phyloP scores from a whole-genome alignment of 805 yeast species.

The Saturnispora galanensis region DNA sequence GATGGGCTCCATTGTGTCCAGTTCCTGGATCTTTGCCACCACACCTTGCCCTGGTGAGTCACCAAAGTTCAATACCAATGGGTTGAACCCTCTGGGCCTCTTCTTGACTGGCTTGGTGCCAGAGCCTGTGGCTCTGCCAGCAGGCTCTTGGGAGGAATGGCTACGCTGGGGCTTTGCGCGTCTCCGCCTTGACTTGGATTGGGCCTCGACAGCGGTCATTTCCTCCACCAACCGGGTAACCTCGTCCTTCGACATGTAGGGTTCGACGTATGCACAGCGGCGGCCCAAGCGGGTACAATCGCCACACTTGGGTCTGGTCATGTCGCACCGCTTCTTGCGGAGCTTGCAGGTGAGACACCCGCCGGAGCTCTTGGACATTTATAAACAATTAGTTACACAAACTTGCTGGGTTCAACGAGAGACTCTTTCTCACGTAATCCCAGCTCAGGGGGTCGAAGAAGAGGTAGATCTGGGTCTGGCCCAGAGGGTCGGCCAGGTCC shows the following conservation, averaged over 20 bases:
- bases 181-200: slow-evolving; percentile 34
- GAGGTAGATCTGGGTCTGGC: slow-evolving; percentile 87
- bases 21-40: too few species aligned
- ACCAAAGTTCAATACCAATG: too few species aligned
- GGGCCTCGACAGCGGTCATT: slow-evolving; percentile 32
- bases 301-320: slow-evolving; percentile 38
- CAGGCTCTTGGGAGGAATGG: slow-evolving; percentile 1
- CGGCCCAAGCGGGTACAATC: slow-evolving; percentile 39
- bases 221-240: slow-evolving; percentile 27
- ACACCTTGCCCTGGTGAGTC: too few species aligned
- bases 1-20: not conserved
- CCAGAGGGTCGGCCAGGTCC: slow-evolving; percentile 70
- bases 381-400: slow-evolving; percentile 10
- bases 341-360: slow-evolving; percentile 65
- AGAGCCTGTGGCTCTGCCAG: not conserved
- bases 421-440: slow-evolving; percentile 79
- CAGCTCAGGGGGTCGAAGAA: slow-evolving; percentile 94
- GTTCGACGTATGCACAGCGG: slow-evolving; percentile 39
- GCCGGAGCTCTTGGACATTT: slow-evolving; percentile 29
- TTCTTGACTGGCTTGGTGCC: too few species aligned
- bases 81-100: too few species aligned
- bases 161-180: too few species aligned
- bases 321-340: slow-evolving; percentile 52
- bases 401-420: slow-evolving; percentile 42
- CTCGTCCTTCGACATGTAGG: slow-evolving; percentile 34